A percentile compares a stretch with the other conserved stretches of the same genome.
Evolutionary conservation across 208 protist species (phyloP).

Genomic region (Acanthamoeba lenticulata): DNA sequence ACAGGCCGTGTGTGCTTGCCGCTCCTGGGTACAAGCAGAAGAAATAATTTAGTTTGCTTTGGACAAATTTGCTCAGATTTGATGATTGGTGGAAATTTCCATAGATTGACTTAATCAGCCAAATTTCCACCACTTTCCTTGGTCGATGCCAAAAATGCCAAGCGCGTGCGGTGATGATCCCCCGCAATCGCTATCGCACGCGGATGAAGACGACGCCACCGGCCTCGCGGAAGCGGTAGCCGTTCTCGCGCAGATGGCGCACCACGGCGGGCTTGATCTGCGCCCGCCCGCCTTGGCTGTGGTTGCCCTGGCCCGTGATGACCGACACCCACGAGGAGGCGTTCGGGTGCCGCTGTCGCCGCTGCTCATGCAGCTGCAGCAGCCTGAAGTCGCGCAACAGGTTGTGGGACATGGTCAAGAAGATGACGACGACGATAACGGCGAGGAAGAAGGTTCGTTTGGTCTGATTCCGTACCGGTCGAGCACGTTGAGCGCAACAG

Average conservation of each 20-base stretch:
- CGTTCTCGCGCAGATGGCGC: not conserved
- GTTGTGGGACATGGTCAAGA: not conserved
- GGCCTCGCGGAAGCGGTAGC: not conserved
- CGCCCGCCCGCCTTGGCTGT: not conserved
- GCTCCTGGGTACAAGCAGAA: not conserved
- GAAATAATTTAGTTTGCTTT: no score
- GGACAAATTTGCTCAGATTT: not conserved
- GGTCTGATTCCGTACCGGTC: not conserved
- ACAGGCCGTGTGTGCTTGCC: not conserved
- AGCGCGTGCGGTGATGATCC: not conserved
- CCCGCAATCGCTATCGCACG: not conserved
- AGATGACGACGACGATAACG: not conserved
- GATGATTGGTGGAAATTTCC: not conserved
- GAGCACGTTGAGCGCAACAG: not conserved
- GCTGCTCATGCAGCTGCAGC: not conserved
- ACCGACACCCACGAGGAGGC: conserved; percentile 7
- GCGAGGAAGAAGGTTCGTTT: not conserved
- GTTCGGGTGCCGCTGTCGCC: not conserved
- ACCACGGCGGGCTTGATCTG: conserved; percentile 31
- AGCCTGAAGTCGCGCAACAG: not conserved
- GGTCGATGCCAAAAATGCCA: not conserved
- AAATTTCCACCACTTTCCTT: no score
- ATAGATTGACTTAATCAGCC: not conserved
- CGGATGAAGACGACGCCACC: conserved; percentile 31
- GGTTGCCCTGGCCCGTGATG: conserved; percentile 23